Evolutionary conservation across 257 asterid genomes (phyloP), one percentile per base, ranked within the genome.

Genomic region (Voacanga thouarsii): DNA sequence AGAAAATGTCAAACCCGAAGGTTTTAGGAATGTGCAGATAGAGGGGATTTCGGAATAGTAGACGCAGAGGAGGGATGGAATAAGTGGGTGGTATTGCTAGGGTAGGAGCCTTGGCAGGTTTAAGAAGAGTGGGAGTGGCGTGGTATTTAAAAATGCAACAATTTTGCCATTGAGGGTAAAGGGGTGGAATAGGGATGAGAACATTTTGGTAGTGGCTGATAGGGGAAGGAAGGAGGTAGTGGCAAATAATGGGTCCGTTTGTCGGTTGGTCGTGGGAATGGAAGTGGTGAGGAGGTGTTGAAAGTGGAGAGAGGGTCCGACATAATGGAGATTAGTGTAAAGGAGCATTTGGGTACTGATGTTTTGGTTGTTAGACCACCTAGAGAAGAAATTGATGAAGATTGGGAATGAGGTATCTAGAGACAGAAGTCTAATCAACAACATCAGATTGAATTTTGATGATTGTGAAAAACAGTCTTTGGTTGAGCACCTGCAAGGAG

Each of bases 71-170:
- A 89, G 79, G 93, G 80, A 55, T 94, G 98, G 98, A 82, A 84
- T 59, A 82, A 90, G 80, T 94, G 98, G 98, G 98, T 92, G 60
- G 98, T 92, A 53, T 78, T 92, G 75, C 98, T 97, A 0, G 94
- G 94, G n/a, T 94, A 97, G 98, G 80, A 69, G 23, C 97, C 98
- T 1, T 91, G 65, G 89, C 77, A 0, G 82, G 56, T 9, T 57
- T 94, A 82, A 82, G 70, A 72, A 88, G 87, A 71, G 98, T 97
- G 0, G 97, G 96, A 60, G 98, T 87, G 57, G 98, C 0, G 94
- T 94, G 76, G 81, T 77, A 1, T 94, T 89, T 72, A 82, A 85
- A 1, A 85, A 84, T 72, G 94, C 96, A 12, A n/a, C n/a, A n/a
- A n/a, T n/a, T n/a, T n/a, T n/a, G n/a, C n/a, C n/a, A n/a, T n/a